Percentiles rank a stretch among this genome's conserved stretches.
Conservation (phyloP, 176 grass and related monocot species). For the Pontederia paniculata region DNA sequence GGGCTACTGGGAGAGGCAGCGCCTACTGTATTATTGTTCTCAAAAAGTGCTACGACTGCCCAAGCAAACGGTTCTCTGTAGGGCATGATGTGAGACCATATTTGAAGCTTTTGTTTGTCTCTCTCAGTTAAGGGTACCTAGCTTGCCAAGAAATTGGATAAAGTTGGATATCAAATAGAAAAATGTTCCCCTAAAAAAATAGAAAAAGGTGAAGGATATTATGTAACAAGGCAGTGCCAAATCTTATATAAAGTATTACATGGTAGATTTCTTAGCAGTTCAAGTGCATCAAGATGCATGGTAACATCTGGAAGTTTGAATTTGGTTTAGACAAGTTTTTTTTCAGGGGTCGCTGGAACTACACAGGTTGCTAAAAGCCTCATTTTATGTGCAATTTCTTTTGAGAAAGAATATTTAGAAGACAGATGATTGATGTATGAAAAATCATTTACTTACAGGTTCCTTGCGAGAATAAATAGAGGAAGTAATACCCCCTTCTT, state of each 20-base stretch:
- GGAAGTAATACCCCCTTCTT: slow-evolving; percentile 91
- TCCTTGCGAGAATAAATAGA: slow-evolving; percentile 99
- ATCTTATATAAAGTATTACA: too few species aligned
- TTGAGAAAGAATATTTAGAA: background rate
- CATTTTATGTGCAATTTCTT: too few species aligned
- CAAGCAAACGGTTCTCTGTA: slow-evolving; percentile 92
- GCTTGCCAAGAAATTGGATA: slow-evolving; percentile 25
- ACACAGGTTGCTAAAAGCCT: too few species aligned
- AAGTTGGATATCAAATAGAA: slow-evolving; percentile 10
- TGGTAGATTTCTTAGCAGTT: too few species aligned
- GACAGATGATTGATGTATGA: background rate
- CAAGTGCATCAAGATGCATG: too few species aligned
- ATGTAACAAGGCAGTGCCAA: too few species aligned
- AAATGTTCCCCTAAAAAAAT: too few species aligned
- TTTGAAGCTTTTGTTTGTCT: slow-evolving; percentile 95
- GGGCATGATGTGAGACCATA: slow-evolving; percentile 89
- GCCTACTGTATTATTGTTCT: slow-evolving; percentile 56
- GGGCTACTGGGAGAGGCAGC: slow-evolving; percentile 79
- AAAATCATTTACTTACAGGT: slow-evolving; percentile 54
- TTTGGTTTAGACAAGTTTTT: too few species aligned
- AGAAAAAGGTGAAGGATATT: too few species aligned
- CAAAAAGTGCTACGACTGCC: slow-evolving; percentile 84
- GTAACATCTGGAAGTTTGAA: too few species aligned
- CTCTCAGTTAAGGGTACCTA: slow-evolving; percentile 83
- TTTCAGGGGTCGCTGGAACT: too few species aligned